Evolutionary conservation across 1,284 basidiomycete genomes (phyloP), one percentile per base, ranked within the genome.

Genomic region (Leccinum pallidistipes): DNA sequence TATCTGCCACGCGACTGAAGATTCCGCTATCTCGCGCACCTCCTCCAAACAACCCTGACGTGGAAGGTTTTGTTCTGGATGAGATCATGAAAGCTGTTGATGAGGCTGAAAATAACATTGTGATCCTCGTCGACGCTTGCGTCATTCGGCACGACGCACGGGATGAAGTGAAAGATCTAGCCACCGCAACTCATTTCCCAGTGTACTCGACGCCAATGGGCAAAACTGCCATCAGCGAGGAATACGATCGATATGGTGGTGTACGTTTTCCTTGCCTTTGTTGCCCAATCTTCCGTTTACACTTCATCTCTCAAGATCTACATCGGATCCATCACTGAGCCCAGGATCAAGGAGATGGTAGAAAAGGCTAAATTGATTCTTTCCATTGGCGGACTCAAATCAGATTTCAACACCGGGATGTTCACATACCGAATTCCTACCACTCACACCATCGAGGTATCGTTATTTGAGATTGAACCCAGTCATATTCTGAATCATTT

Each of bases 401-500:
- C 84, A 62, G 97, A 98, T 74, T 97, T 96, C 82, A 98, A 98
- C 74, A 91, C 90, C 16, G 94, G 91, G 52, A 88, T 89, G 75
- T 94, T 91, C 73, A 89, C 89, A 0, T 91, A 90, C 68, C 83
- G 82, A 57, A 86, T 89, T 72, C 88, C 88, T 59, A 81, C 74
- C 11, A 78, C 74, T 34, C 81, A 82, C 38, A 85, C 84, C 9
- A 79, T 92, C 61, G 89, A 92, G 78, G 88, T 90, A 64, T 12
- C 36, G 2, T 40, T 68, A 3, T 56, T 32, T 0, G 1, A 2
- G 1, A 11, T 56, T 32, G 40, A 36, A 50, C 38, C 32, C 14
- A 43, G 32, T n/a, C 16, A 31, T 31, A 34, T 8, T 36, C 55
- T 60, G 18, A 69, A 34, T 43, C 59, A 62, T 34, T 60, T 57